phyloP scores from a whole-genome alignment of 441 rosid species.

The Pelargonium fulgidum region DNA sequence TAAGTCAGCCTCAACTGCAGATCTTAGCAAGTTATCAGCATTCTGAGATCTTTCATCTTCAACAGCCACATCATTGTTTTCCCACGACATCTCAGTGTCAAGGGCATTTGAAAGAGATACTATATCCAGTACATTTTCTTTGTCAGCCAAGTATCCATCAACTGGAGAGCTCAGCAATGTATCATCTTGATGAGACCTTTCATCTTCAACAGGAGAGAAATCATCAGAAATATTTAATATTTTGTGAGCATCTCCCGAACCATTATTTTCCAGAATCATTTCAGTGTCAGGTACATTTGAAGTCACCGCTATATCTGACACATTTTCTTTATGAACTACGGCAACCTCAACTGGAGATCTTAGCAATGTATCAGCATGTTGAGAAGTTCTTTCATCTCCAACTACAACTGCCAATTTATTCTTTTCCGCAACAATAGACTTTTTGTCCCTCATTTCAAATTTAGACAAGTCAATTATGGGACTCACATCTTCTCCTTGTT shows the following conservation, averaged over 20 bases:
- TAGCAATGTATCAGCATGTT: too few relatives aligned
- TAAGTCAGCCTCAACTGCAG: background rate
- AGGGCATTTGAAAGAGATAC: too few relatives aligned
- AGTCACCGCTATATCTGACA: conserved; percentile 6
- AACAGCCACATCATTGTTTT: too few relatives aligned
- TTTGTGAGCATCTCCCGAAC: background rate
- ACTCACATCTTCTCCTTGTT: conserved; percentile 12
- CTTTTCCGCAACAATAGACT: conserved; percentile 4
- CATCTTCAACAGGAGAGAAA: background rate
- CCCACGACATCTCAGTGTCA: too few relatives aligned
- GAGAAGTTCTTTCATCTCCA: conserved; percentile 4
- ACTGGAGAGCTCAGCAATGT: too few relatives aligned
- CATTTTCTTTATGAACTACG: background rate
- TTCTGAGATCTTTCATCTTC: too few relatives aligned
- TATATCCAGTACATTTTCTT: too few relatives aligned
- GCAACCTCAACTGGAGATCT: background rate
- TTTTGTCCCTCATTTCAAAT: conserved; percentile 17
- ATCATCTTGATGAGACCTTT: too few relatives aligned
- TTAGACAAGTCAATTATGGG: conserved; percentile 18
- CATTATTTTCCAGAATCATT: background rate
- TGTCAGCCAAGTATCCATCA: too few relatives aligned
- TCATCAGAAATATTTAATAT: background rate
- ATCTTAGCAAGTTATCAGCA: too few relatives aligned
- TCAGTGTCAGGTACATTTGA: background rate
- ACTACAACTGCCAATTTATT: background rate